Evolutionary conservation across 495 filamentous ascomycete genomes (phyloP).

Genomic region (Pyronema omphalodes): DNA sequence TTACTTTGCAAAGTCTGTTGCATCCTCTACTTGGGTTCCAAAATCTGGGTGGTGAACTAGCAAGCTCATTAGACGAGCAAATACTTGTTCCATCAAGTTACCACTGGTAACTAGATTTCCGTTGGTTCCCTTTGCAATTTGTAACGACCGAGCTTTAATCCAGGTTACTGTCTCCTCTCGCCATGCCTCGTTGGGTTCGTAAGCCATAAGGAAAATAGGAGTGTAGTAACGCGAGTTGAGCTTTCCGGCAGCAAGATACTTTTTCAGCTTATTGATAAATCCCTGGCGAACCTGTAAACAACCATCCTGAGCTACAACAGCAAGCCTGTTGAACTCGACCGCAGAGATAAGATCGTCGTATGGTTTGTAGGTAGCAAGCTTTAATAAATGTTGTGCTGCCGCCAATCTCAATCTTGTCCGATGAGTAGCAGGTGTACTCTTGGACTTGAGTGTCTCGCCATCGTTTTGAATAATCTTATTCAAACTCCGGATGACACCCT

Average conservation of each 20-base stretch:
- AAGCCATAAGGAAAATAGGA: constrained; percentile 73
- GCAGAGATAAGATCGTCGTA: constrained; percentile 62
- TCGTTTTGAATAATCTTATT: constrained; percentile 41
- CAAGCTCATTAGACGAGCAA: constrained; percentile 67
- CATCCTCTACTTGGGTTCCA: constrained; percentile 41
- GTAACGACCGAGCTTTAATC: constrained; percentile 56
- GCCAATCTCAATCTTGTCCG: constrained; percentile 59
- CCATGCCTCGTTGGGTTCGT: constrained; percentile 55
- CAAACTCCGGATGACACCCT: constrained; percentile 50
- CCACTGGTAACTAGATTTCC: constrained; percentile 27
- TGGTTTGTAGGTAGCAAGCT: constrained; percentile 53
- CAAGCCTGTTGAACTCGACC: constrained; percentile 58
- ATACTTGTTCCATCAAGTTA: constrained; percentile 61
- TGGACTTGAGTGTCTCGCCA: constrained; percentile 60
- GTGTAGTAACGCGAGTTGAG: constrained; percentile 67
- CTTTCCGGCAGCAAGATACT: constrained; percentile 51
- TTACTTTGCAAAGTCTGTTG: constrained; percentile 52
- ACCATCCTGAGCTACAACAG: constrained; percentile 60
- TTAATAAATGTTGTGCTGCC: constrained; percentile 66
- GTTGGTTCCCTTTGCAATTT: constrained; percentile 28
- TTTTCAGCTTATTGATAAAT: constrained; percentile 71
- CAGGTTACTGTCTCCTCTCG: constrained; percentile 63
- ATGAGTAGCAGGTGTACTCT: constrained; percentile 33
- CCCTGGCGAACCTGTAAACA: constrained; percentile 51
- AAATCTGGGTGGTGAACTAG: constrained; percentile 95